Base-by-base conservation (phyloP, 2,329 filamentous ascomycete genomes). In the Epichloe sibirici region DNA sequence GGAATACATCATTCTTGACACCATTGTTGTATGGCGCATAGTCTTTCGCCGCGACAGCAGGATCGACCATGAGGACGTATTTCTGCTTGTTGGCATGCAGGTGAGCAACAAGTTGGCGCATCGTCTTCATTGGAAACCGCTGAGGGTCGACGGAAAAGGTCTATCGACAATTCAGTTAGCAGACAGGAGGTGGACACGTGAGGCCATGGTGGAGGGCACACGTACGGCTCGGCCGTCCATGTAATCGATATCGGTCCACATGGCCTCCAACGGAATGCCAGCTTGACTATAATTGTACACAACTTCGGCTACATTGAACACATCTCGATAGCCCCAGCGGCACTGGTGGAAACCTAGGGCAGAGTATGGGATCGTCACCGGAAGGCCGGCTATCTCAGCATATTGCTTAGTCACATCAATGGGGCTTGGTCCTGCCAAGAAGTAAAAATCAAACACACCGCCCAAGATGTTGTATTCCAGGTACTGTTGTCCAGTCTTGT, bases 401-500 rank as follows among this genome's bases (percentile, higher is more conserved):
- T 84, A 84, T 59, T 85, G 80, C 58, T 71, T 69, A 11, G 78
- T 71, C 0, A 83, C 79, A 11, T 81, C 76, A 40, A 78, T 67
- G 0, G 82, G 78, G 0, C 70, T 73, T 0, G 79, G 77, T 0
- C 82, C 82, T 8, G 78, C 73, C 9, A 85, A 60, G 61, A 85
- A 84, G 62, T 85, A 85, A 49, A 85, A 78, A 65, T 91, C 88
- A 2, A 93, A 63, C 21, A 90, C 76, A 9, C 88, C 88, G 6
- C 88, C 87, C 0, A 91, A 74, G 1, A 81, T 80, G 64, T 90
- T 88, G 69, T 90, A 93, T 66, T 90, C 85, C 5, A 93, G 75
- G 53, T 83, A 88, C 6, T 77, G 74, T 7, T 77, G 74, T 9
- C 75, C 72, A 25, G 73, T 66, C 5, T 72, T 67, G 1, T 77